These are phyloP conservation scores for Agrocybe praecox DNA, from an alignment of 768 basidiomycete genomes.

Conservation along the genomic window DNA sequence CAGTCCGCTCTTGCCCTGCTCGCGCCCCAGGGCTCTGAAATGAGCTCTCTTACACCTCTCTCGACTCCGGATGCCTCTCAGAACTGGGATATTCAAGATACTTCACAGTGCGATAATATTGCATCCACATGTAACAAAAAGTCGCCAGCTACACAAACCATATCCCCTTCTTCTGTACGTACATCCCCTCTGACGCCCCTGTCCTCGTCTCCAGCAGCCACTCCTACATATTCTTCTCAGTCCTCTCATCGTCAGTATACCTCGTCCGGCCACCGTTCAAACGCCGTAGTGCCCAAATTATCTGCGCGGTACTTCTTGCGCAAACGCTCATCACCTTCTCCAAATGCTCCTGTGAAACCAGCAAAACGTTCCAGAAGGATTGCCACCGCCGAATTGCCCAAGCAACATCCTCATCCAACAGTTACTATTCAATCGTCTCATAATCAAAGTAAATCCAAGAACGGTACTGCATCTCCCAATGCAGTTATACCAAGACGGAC, in stretches of 20 bases:
- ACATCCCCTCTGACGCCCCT: background rate
- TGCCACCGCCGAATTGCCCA: background rate
- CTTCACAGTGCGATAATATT: background rate
- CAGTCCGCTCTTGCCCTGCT: background rate
- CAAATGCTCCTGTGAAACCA: background rate
- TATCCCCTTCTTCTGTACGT: too few species aligned
- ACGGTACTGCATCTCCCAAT: too few species aligned
- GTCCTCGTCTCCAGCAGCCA: background rate
- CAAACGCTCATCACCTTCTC: conserved; percentile 5
- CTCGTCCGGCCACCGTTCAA: background rate
- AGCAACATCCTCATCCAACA: background rate
- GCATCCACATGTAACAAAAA: too few species aligned
- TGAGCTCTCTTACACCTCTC: background rate
- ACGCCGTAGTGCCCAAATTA: background rate
- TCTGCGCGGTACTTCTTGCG: conserved; percentile 6
- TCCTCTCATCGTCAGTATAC: background rate
- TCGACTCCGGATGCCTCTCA: background rate
- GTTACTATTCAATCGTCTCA: background rate
- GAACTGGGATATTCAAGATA: background rate
- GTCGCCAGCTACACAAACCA: too few species aligned
- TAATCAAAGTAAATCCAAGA: too few species aligned
- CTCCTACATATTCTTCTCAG: background rate
- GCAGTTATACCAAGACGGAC: too few species aligned
- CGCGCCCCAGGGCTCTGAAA: background rate
- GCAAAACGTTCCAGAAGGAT: conserved; percentile 1